Base-by-base conservation (phyloP, 2,329 filamentous ascomycete species). In the Amauroascus niger region DNA sequence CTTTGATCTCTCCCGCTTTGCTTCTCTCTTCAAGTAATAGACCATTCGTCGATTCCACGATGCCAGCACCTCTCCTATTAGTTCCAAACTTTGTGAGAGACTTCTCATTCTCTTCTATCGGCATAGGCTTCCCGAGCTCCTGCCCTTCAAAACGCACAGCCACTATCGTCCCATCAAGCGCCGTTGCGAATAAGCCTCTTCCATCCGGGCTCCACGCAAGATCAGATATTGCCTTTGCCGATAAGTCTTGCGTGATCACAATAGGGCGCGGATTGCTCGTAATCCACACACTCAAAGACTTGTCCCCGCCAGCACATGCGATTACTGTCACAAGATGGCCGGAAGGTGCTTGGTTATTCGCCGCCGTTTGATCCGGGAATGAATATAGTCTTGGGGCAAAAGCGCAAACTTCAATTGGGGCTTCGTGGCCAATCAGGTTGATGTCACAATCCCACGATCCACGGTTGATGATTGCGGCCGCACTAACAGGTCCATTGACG, bases 241-340 rank as follows among this genome's bases (percentile, higher is more conserved):
- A 84, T 55, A 98, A 71, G 62, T 97, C 91, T 65, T 95, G 88
- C 8, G 89, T 78, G 50, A 97, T 89, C 18, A 96, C 84, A 18
- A 97, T 84, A 0, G 93, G 93, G 20, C 93, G 78, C 0, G 93
- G 90, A 22, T 88, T 95, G 64, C 89, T 95, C 1, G 94, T 98
- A 62, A 96, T 97, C 93, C 93, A 98, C 35, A 98, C 85, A 64
- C 88, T 96, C 40, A 98, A 72, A 1, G 90, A 93, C 70, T 96
- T 97, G 67, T 98, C 93, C 64, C 95, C 93, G 2, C 93, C 94
- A 5, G 91, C 93, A 58, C 91, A 97, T 7, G 94, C 93, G 61
- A 98, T 94, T 0, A 98, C 91, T 0, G 91, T 97, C 2, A 96
- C 88, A 14, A 82, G 78, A 64, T 72, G 61, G 58, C 74, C 67